phyloP scores from a whole-genome alignment of 352 stramenopile species.

The Globisporangium carolinianum region DNA sequence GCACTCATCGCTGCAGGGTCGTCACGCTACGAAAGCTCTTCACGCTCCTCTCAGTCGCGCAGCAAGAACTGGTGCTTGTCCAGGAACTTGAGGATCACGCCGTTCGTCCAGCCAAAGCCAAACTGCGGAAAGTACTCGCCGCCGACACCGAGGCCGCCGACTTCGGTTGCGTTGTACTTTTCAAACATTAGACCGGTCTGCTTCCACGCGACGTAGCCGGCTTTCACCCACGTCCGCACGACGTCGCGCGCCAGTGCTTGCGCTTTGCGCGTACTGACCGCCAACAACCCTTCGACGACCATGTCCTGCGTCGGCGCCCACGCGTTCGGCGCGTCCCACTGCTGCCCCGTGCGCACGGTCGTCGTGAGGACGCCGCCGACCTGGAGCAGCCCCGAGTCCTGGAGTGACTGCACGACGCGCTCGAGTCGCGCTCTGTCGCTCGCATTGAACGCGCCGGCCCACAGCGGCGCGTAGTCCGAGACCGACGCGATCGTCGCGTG shows the following conservation, averaged over 20 bases:
- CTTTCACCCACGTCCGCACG: conserved; percentile 50
- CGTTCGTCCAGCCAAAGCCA: conserved; percentile 51
- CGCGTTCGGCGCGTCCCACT: conserved; percentile 85
- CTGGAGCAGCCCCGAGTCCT: conserved; percentile 53
- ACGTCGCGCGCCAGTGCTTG: conserved; percentile 43
- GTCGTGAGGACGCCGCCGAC: conserved; percentile 66
- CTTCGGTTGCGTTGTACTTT: conserved; percentile 79
- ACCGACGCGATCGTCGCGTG: conserved; percentile 46
- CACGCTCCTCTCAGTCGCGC: background rate
- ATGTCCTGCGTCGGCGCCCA: conserved; percentile 85
- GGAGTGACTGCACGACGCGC: conserved; percentile 38
- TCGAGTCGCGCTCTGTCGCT: conserved; percentile 36
- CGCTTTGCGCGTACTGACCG: conserved; percentile 38
- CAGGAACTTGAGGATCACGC: conserved; percentile 84
- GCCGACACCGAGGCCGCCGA: conserved; percentile 59
- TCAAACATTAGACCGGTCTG: conserved; percentile 83
- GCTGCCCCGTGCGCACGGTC: conserved; percentile 61
- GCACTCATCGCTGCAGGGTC: no score
- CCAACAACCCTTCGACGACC: conserved; percentile 68
- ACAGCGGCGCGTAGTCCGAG: conserved; percentile 73
- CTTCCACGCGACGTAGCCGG: conserved; percentile 56
- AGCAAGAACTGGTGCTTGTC: conserved; percentile 73
- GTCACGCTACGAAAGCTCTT: no score
- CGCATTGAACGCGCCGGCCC: conserved; percentile 60
- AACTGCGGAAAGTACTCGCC: conserved; percentile 87